phyloP scores from a whole-genome alignment of 805 yeast species.

The Debaryomyces maramus region DNA sequence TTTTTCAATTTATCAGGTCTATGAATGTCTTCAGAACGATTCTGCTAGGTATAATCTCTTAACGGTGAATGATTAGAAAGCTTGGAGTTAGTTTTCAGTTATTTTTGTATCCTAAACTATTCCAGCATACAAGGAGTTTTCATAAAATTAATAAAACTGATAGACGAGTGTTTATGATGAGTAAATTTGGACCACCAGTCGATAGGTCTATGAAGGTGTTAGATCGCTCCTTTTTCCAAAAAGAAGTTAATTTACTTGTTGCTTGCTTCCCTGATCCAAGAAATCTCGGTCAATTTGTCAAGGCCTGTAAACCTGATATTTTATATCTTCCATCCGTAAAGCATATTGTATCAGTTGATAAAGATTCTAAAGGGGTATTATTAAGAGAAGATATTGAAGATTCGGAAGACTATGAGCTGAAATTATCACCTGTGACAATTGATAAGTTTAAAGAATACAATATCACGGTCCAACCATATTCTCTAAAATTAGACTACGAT shows the following conservation, averaged over 20 bases:
- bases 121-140: conserved; percentile 6
- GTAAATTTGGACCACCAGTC: conserved; percentile 60
- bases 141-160: conserved; percentile 25
- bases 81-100: background rate
- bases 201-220: conserved; percentile 63
- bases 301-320: conserved; percentile 56
- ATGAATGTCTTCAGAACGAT: no score
- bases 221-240: conserved; percentile 64
- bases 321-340: conserved; percentile 69
- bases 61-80: conserved; percentile 2
- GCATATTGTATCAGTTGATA: conserved; percentile 52
- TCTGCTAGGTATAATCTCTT: background rate
- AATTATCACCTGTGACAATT: conserved; percentile 44
- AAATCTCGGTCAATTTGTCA: conserved; percentile 60
- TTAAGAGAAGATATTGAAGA: conserved; percentile 52
- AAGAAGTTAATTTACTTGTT: conserved; percentile 59
- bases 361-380: conserved; percentile 52
- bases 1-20: conserved; percentile 1
- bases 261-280: conserved; percentile 70
- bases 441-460: conserved; percentile 48
- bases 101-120: background rate
- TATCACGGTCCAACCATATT: conserved; percentile 52
- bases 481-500: conserved; percentile 60
- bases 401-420: conserved; percentile 33
- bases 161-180: conserved; percentile 26